phyloP scores from a whole-genome alignment of 257 asterid genomes.

The Scutellaria galericulata region DNA sequence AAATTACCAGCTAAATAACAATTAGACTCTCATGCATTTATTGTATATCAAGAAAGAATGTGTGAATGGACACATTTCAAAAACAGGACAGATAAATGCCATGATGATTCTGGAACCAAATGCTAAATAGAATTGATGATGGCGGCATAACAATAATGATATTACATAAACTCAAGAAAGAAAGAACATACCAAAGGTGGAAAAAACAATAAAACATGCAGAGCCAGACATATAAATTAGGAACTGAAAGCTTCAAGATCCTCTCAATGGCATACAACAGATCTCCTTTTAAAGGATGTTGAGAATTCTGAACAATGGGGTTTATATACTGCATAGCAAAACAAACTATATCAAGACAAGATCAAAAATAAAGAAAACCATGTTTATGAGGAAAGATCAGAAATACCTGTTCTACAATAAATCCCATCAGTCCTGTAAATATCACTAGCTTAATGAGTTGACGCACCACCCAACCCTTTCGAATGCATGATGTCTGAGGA shows the following conservation, averaged over 20 bases:
- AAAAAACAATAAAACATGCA: slow-evolving; percentile 98
- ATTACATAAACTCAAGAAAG: slow-evolving; percentile 26
- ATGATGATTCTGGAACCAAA: slow-evolving; percentile 32
- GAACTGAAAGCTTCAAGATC: slow-evolving; percentile 97
- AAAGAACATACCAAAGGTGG: slow-evolving; percentile 86
- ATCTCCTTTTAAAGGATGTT: slow-evolving; percentile 92
- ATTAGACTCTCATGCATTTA: neutral
- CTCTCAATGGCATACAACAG: slow-evolving; percentile 88
- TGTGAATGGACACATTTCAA: slow-evolving; percentile 11
- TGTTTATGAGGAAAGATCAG: slow-evolving; percentile 30
- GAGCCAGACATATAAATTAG: slow-evolving; percentile 97
- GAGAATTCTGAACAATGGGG: slow-evolving; percentile 90
- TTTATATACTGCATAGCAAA: slow-evolving; percentile 81
- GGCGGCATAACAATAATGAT: slow-evolving; percentile 14
- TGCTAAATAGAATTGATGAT: slow-evolving; percentile 19
- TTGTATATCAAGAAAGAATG: neutral
- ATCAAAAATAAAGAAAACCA: slow-evolving; percentile 20
- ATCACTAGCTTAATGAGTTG: slow-evolving; percentile 83
- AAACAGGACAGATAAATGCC: slow-evolving; percentile 22
- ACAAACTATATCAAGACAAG: slow-evolving; percentile 35
- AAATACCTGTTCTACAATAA: slow-evolving; percentile 89
- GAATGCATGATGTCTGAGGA: slow-evolving; percentile 82
- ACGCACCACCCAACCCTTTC: slow-evolving; percentile 96
- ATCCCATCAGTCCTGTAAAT: slow-evolving; percentile 93
- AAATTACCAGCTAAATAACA: slow-evolving; percentile 10